These are phyloP conservation scores for Trypethelium eluteriae DNA, from an alignment of 495 filamentous ascomycete genomes.

Conservation along the genomic window DNA sequence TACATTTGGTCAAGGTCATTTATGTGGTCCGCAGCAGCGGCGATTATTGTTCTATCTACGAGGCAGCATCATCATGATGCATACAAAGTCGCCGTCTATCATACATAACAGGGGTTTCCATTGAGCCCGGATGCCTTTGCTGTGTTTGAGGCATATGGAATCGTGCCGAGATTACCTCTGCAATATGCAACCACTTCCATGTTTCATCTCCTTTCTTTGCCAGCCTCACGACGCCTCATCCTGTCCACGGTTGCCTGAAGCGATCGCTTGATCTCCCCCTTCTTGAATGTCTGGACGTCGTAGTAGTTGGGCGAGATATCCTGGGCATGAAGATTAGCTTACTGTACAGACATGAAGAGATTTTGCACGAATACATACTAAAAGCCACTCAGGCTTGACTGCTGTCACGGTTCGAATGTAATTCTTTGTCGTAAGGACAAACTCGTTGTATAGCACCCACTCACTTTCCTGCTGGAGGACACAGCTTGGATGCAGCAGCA, in stretches of 20 bases:
- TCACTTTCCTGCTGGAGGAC: slow-evolving; percentile 78
- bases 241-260: slow-evolving; percentile 68
- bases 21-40: neutral
- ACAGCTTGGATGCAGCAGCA: slow-evolving; percentile 87
- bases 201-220: slow-evolving; percentile 39
- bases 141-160: too few species aligned
- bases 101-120: neutral
- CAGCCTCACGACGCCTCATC: slow-evolving; percentile 62
- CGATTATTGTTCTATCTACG: neutral
- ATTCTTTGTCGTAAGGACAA: slow-evolving; percentile 94
- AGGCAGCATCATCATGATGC: neutral
- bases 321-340: slow-evolving; percentile 36
- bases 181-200: neutral
- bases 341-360: neutral
- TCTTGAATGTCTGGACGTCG: slow-evolving; percentile 71
- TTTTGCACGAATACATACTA: slow-evolving; percentile 52
- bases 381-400: slow-evolving; percentile 73
- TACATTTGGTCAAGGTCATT: neutral
- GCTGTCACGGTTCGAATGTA: slow-evolving; percentile 61
- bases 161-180: too few species aligned
- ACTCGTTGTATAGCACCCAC: slow-evolving; percentile 98
- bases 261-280: slow-evolving; percentile 75
- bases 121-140: too few species aligned
- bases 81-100: neutral
- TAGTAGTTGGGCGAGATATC: slow-evolving; percentile 93